Percentiles rank a stretch among this genome's conserved stretches.
Conservation (phyloP, 306 rosid species). For the Arachis stenosperma region DNA sequence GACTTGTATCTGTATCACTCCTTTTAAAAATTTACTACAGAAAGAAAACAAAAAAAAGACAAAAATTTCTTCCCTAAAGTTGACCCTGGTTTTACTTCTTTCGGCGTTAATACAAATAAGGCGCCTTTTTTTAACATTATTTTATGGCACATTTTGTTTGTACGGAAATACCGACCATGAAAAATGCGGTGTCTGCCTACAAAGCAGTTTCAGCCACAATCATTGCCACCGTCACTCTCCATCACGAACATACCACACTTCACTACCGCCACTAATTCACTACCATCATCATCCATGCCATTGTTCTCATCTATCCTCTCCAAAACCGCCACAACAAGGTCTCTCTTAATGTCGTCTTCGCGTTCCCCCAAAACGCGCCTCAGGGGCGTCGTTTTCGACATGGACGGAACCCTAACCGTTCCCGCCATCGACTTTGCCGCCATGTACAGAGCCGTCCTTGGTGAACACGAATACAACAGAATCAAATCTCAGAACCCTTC, state of each 20-base stretch:
- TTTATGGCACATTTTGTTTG: too few species aligned
- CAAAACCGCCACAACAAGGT: conserved; percentile 45
- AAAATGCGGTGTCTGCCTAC: too few species aligned
- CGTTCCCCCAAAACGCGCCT: conserved; percentile 57
- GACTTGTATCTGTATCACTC: too few species aligned
- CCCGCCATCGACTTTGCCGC: conserved; percentile 86
- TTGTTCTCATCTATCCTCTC: conserved; percentile 29
- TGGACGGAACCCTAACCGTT: conserved; percentile 96
- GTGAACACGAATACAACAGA: conserved; percentile 65
- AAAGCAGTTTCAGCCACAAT: neutral
- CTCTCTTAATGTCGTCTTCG: conserved; percentile 20
- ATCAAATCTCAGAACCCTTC: conserved; percentile 60
- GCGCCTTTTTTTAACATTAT: too few species aligned
- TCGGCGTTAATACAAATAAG: too few species aligned
- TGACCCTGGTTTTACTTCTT: too few species aligned
- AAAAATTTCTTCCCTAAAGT: too few species aligned
- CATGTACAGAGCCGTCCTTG: conserved; percentile 86
- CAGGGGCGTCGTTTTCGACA: conserved; percentile 88
- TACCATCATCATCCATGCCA: conserved; percentile 6
- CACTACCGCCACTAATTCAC: neutral
- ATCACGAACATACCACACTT: neutral
- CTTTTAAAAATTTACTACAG: too few species aligned
- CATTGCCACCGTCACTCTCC: neutral
- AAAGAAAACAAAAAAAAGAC: too few species aligned
- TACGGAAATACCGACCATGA: too few species aligned